These are phyloP conservation scores for Psilocybe mexicana DNA, from an alignment of 1,284 basidiomycete species.

Conservation along the genomic window DNA sequence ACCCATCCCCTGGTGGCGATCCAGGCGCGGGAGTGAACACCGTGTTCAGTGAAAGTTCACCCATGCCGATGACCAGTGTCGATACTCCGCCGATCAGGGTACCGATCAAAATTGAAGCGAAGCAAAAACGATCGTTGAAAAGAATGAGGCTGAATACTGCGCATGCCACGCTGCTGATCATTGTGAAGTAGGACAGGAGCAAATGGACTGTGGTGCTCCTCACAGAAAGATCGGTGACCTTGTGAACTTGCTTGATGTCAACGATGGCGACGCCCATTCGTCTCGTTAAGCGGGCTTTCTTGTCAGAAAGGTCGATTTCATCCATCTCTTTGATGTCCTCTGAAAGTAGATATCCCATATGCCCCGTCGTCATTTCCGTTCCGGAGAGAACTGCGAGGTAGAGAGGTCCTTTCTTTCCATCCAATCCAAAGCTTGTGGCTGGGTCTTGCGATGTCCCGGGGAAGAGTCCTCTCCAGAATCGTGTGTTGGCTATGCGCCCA, in stretches of 20 bases:
- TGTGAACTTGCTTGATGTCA: slow-evolving; percentile 1
- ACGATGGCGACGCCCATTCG: not conserved
- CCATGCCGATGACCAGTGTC: slow-evolving; percentile 16
- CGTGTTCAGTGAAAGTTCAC: slow-evolving; percentile 9
- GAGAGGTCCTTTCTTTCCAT: slow-evolving; percentile 14
- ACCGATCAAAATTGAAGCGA: slow-evolving; percentile 16
- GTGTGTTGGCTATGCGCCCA: slow-evolving; percentile 16
- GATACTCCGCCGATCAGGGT: slow-evolving; percentile 16
- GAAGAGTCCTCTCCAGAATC: slow-evolving; percentile 19
- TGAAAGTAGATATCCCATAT: slow-evolving; percentile 14
- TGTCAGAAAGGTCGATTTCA: not conserved
- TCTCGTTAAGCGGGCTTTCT: not conserved
- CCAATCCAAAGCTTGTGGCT: slow-evolving; percentile 18
- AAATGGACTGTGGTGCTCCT: slow-evolving; percentile 8
- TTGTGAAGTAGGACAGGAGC: slow-evolving; percentile 9
- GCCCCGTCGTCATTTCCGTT: slow-evolving; percentile 14
- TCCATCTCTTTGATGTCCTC: slow-evolving; percentile 5
- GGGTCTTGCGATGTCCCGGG: slow-evolving; percentile 18
- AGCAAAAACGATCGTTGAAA: slow-evolving; percentile 16
- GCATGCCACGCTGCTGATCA: slow-evolving; percentile 10
- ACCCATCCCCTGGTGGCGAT: slow-evolving; percentile 19
- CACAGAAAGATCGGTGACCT: slow-evolving; percentile 7
- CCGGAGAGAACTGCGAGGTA: slow-evolving; percentile 17
- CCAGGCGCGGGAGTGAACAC: slow-evolving; percentile 8
- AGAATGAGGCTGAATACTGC: slow-evolving; percentile 6